Conservation (phyloP, 208 protist species). For the Trichomonas gallinae region DNA sequence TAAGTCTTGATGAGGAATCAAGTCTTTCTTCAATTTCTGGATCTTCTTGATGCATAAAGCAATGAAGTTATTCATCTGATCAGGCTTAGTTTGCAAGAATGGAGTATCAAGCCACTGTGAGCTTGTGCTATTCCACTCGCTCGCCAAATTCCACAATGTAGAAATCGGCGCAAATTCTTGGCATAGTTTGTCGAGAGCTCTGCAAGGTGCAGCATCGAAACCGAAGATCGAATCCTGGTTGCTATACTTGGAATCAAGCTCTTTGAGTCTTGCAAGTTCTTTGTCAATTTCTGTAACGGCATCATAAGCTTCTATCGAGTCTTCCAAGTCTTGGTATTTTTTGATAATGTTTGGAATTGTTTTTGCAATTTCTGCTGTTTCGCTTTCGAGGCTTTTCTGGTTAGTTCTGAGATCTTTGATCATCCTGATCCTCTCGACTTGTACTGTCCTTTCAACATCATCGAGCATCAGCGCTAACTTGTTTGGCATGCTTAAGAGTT, state of each 20-base stretch:
- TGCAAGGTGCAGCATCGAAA: not conserved
- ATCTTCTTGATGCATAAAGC: not conserved
- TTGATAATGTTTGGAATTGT: not conserved
- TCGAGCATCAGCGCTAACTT: not conserved
- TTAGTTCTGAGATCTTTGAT: not conserved
- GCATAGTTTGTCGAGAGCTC: not conserved
- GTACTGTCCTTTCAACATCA: not conserved
- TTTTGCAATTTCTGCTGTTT: not conserved
- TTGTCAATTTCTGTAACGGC: not conserved
- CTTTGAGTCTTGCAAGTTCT: not conserved
- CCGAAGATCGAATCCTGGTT: not conserved
- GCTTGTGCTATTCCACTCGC: not conserved
- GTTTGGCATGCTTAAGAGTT: not conserved
- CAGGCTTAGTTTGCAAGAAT: not conserved
- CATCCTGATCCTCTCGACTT: not conserved
- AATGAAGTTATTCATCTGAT: not conserved
- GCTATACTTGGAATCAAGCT: not conserved
- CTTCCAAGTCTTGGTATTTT: conserved; percentile 21
- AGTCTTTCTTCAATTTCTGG: not conserved
- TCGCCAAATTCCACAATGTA: not conserved
- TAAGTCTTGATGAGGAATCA: not conserved
- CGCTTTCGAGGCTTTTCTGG: not conserved
- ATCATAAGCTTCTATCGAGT: not conserved
- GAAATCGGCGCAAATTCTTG: not conserved
- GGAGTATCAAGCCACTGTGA: not conserved